These are phyloP conservation scores for Moniliophthora roreri DNA, from an alignment of 1,284 basidiomycete species.

Conservation along the genomic window DNA sequence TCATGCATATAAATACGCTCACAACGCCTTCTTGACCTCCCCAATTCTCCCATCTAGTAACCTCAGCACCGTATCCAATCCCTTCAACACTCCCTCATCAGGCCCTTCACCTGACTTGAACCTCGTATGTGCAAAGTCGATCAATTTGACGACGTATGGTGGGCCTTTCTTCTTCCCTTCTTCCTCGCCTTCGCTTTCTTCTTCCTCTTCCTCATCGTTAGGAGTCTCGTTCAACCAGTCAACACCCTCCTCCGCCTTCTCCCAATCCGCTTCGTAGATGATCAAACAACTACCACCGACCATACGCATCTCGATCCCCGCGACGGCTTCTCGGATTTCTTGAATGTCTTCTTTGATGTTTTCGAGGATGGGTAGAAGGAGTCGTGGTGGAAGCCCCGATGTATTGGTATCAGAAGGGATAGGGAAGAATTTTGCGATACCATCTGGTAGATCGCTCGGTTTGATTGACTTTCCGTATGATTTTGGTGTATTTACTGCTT, in stretches of 20 bases:
- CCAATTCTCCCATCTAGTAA: conserved; percentile 58
- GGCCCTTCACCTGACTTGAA: conserved; percentile 72
- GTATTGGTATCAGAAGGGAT: conserved; percentile 28
- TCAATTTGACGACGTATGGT: conserved; percentile 73
- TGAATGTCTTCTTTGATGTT: conserved; percentile 54
- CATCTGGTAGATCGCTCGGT: conserved; percentile 66
- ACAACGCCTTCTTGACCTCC: conserved; percentile 29
- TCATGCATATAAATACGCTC: no score
- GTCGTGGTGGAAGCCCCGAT: conserved; percentile 51
- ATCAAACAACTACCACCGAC: conserved; percentile 82
- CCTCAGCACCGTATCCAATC: conserved; percentile 61
- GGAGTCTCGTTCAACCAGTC: conserved; percentile 23
- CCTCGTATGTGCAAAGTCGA: conserved; percentile 92
- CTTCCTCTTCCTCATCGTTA: conserved; percentile 28
- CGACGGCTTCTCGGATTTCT: conserved; percentile 57
- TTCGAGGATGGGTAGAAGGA: conserved; percentile 62
- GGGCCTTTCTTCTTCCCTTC: conserved; percentile 39
- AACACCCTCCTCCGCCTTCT: conserved; percentile 40
- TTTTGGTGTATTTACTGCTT: conserved; percentile 68
- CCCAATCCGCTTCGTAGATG: conserved; percentile 76
- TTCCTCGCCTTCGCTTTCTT: conserved; percentile 32
- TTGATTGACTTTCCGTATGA: conserved; percentile 81
- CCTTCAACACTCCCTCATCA: conserved; percentile 76
- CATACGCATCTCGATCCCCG: conserved; percentile 71
- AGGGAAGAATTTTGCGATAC: conserved; percentile 81